Conservation (phyloP, 345 rosid species). For the Punica granatum region DNA sequence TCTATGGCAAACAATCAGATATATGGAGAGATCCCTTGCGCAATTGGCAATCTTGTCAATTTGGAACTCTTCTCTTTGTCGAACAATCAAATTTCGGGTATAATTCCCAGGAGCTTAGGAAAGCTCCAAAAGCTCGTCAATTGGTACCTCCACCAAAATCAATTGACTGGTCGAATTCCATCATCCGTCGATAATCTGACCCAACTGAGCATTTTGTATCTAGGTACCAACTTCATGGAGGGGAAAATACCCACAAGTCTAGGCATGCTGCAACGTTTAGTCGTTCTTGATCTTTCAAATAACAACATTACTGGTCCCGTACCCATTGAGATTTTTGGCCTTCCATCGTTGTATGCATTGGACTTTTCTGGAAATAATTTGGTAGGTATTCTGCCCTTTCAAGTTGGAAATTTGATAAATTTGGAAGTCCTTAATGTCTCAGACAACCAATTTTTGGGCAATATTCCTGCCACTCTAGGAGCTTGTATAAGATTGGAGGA, state of each 20-base stretch:
- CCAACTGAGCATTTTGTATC: not conserved
- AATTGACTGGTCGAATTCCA: conserved; percentile 11
- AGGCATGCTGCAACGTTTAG: conserved; percentile 7
- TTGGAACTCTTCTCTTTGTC: not conserved
- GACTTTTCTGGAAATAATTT: conserved; percentile 17
- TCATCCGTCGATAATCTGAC: too few relatives aligned
- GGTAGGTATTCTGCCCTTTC: not conserved
- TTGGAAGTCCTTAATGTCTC: conserved; percentile 15
- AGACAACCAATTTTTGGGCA: conserved; percentile 14
- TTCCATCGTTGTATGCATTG: conserved; percentile 5
- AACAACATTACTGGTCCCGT: too few relatives aligned
- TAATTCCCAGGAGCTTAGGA: not conserved
- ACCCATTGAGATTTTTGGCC: too few relatives aligned
- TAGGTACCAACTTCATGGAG: conserved; percentile 3
- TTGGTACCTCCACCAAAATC: not conserved
- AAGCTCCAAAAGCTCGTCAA: not conserved
- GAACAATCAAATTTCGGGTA: not conserved
- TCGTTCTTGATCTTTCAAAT: not conserved
- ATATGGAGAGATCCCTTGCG: too few relatives aligned
- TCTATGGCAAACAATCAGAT: too few relatives aligned
- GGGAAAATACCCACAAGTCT: conserved; percentile 20
- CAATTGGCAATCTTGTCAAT: conserved; percentile 1
- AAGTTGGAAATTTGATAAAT: conserved; percentile 6
- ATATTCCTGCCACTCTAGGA: conserved; percentile 14
- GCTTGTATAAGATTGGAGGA: conserved; percentile 3